phyloP scores from a whole-genome alignment of 306 rosid genomes.

The Glycine tomentella region DNA sequence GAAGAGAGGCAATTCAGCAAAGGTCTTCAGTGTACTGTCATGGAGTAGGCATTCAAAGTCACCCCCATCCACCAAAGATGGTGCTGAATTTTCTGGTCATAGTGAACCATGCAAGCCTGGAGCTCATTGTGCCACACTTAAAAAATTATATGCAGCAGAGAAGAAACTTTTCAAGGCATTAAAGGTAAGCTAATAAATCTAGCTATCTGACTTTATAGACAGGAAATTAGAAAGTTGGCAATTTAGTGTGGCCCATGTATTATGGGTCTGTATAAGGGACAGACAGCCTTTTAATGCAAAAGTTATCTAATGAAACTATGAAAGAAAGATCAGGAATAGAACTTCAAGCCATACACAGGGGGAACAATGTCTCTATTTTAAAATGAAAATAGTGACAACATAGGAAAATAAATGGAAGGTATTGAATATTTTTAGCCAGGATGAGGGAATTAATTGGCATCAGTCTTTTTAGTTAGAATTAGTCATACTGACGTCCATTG shows the following conservation, averaged over 20 bases:
- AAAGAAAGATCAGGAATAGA: conserved; percentile 25
- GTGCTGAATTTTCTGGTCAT: conserved; percentile 53
- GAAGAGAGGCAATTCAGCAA: conserved; percentile 74
- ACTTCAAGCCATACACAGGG: conserved; percentile 28
- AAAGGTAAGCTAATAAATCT: conserved; percentile 65
- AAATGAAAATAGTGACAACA: conserved; percentile 10
- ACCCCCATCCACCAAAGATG: conserved; percentile 61
- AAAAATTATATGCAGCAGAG: conserved; percentile 73
- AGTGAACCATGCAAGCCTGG: conserved; percentile 92
- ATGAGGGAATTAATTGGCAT: conserved; percentile 2
- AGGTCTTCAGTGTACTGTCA: conserved; percentile 84
- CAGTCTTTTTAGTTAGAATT: neutral
- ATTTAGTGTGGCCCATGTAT: neutral
- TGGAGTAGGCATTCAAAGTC: conserved; percentile 82
- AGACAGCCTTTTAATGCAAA: conserved; percentile 8
- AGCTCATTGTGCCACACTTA: conserved; percentile 88
- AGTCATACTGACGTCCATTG: neutral
- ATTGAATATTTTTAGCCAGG: neutral
- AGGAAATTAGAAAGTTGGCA: neutral
- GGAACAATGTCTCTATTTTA: neutral
- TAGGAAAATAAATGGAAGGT: neutral
- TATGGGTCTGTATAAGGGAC: neutral
- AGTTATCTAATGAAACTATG: neutral
- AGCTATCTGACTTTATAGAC: neutral
- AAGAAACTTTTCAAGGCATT: conserved; percentile 75